A percentile compares a stretch with the other conserved stretches of the same genome.
These are phyloP conservation scores for Stylonectria norvegica DNA, from an alignment of 2,329 filamentous ascomycete genomes.

Conservation along the genomic window DNA sequence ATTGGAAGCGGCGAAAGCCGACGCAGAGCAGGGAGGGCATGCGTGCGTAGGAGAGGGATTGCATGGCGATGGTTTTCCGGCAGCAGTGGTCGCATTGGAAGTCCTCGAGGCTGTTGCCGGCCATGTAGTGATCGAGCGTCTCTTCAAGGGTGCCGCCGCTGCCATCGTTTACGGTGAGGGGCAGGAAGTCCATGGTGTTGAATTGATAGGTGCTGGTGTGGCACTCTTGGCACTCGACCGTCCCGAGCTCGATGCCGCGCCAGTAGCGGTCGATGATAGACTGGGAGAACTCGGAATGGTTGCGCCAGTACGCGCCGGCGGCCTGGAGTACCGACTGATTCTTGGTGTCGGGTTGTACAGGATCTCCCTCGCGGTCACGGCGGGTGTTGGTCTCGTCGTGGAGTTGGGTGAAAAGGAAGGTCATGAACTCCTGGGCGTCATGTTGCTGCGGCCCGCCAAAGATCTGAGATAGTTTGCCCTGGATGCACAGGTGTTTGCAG, in stretches of 20 bases:
- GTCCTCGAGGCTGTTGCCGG: constrained; percentile 63
- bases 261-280: constrained; percentile 80
- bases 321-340: constrained; percentile 45
- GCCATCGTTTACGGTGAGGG: constrained; percentile 37
- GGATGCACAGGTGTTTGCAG: constrained; percentile 37
- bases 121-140: constrained; percentile 67
- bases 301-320: constrained; percentile 71
- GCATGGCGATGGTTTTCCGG: constrained; percentile 58
- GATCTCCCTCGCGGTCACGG: constrained; percentile 40
- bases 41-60: constrained; percentile 70
- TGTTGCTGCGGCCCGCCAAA: constrained; percentile 79
- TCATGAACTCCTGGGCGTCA: constrained; percentile 86
- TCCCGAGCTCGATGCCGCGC: constrained; percentile 70
- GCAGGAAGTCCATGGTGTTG: constrained; percentile 52
- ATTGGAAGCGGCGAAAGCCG: constrained; percentile 62
- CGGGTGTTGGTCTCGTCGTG: constrained; percentile 77
- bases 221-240: constrained; percentile 63
- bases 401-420: constrained; percentile 75
- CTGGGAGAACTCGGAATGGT: constrained; percentile 64
- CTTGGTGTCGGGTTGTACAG: constrained; percentile 32
- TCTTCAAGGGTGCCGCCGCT: constrained; percentile 46
- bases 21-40: constrained; percentile 77
- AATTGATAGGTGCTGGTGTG: constrained; percentile 47
- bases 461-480: constrained; percentile 30
- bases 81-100: constrained; percentile 76